Conservation (phyloP, 2,329 filamentous ascomycete genomes). For the Colletotrichum orbiculare region DNA sequence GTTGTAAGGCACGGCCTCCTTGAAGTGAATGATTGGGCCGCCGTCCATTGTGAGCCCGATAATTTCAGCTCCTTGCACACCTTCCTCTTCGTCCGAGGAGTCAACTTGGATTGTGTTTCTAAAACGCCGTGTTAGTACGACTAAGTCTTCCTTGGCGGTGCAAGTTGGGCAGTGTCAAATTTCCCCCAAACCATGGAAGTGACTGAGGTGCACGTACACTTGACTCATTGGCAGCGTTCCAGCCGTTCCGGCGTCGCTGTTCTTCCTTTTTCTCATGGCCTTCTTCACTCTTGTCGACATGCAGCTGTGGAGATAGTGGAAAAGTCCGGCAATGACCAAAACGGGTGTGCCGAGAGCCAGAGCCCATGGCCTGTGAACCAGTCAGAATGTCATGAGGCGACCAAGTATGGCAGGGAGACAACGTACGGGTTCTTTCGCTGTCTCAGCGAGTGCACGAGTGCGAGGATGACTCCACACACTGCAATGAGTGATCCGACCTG, state of each 20-base stretch:
- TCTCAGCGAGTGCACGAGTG: conserved; percentile 61
- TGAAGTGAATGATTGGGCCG: conserved; percentile 58
- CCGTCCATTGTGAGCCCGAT: conserved; percentile 59
- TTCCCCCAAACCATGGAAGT: background rate
- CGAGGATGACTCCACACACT: conserved; percentile 66
- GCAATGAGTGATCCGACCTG: conserved; percentile 69
- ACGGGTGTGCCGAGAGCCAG: conserved; percentile 70
- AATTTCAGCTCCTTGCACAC: conserved; percentile 46
- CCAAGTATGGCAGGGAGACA: background rate
- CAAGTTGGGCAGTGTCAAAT: conserved; percentile 33
- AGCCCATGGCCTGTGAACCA: conserved; percentile 60
- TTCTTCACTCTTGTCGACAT: conserved; percentile 50
- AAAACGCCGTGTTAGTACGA: conserved; percentile 35
- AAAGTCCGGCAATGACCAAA: conserved; percentile 66
- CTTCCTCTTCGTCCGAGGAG: conserved; percentile 45
- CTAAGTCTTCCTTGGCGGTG: conserved; percentile 34
- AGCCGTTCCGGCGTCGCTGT: conserved; percentile 40
- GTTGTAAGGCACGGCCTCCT: conserved; percentile 45
- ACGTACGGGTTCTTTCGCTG: conserved; percentile 64
- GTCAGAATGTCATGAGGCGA: conserved; percentile 11
- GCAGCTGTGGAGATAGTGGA: conserved; percentile 59
- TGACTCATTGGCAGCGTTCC: conserved; percentile 53
- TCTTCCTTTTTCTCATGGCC: conserved; percentile 40
- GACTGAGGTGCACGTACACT: conserved; percentile 48
- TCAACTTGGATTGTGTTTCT: conserved; percentile 49